A percentile compares a stretch with the other conserved stretches of the same genome.
These are phyloP conservation scores for Xanthoconium purpureum DNA, from an alignment of 768 basidiomycete genomes.

Conservation along the genomic window DNA sequence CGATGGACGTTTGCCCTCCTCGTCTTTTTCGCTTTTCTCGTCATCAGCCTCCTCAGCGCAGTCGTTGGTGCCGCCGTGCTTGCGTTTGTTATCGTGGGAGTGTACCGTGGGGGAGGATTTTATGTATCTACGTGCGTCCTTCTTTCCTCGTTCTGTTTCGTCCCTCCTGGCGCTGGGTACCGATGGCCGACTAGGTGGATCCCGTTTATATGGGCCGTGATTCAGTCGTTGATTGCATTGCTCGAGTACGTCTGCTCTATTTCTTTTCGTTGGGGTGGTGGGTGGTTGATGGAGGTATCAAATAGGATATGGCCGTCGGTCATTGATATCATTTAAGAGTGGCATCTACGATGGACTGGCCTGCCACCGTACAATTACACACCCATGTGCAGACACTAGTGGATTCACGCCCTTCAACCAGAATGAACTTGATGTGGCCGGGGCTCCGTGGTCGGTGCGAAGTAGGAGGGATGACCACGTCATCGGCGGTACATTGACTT, in stretches of 20 bases:
- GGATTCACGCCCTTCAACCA: too few species aligned
- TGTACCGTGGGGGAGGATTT: constrained; percentile 30
- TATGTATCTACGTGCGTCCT: background rate
- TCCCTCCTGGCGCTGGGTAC: too few species aligned
- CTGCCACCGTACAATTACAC: background rate
- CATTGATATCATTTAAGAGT: constrained; percentile 38
- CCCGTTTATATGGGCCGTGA: constrained; percentile 41
- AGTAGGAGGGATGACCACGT: too few species aligned
- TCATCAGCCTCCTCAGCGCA: constrained; percentile 23
- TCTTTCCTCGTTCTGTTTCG: background rate
- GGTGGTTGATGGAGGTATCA: background rate
- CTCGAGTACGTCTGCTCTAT: constrained; percentile 31
- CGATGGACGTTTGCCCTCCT: constrained; percentile 39
- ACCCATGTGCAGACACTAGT: background rate
- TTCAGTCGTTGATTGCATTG: constrained; percentile 40
- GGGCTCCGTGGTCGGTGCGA: too few species aligned
- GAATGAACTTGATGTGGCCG: too few species aligned
- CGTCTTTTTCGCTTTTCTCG: constrained; percentile 37
- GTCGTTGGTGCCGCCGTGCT: constrained; percentile 31
- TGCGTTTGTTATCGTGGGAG: constrained; percentile 37
- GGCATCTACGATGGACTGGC: background rate
- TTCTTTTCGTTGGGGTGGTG: background rate
- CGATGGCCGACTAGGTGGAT: constrained; percentile 29
- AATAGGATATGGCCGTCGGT: constrained; percentile 43
- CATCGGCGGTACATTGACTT: too few species aligned